Evolutionary conservation across 805 yeast species (phyloP).

Genomic region (Soucietia sequanensis): DNA sequence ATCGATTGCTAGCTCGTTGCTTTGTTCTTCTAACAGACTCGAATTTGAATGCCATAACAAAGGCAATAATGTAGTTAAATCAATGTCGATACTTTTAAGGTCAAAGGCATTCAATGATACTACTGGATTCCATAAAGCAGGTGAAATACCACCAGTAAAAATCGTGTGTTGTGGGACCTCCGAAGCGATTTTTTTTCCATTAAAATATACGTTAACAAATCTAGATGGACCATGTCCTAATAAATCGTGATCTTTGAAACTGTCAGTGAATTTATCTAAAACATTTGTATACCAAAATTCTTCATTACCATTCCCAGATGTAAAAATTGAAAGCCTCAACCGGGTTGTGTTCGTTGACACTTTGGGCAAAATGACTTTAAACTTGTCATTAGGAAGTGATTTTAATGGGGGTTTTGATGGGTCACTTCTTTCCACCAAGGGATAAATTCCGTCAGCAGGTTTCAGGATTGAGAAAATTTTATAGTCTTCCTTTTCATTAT

Average conservation of each 20-base stretch:
- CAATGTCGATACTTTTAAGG: slow-evolving; percentile 65
- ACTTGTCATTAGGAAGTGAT: slow-evolving; percentile 42
- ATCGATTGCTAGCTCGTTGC: slow-evolving; percentile 41
- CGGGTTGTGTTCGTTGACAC: slow-evolving; percentile 58
- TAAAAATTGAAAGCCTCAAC: slow-evolving; percentile 55
- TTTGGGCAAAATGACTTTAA: slow-evolving; percentile 41
- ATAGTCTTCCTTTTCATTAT: not conserved
- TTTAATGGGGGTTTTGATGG: slow-evolving; percentile 39
- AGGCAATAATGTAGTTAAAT: slow-evolving; percentile 69
- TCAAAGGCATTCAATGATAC: slow-evolving; percentile 77
- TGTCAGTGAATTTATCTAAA: slow-evolving; percentile 44
- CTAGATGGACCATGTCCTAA: slow-evolving; percentile 73
- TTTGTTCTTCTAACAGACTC: too few species aligned
- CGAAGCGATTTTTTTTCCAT: slow-evolving; percentile 58
- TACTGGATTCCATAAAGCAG: slow-evolving; percentile 77
- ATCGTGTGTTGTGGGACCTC: slow-evolving; percentile 71
- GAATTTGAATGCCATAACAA: slow-evolving; percentile 53
- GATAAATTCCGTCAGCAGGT: slow-evolving; percentile 39
- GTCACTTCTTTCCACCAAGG: slow-evolving; percentile 28
- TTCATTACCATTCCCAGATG: slow-evolving; percentile 76
- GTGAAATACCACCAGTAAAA: slow-evolving; percentile 80
- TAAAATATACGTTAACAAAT: slow-evolving; percentile 58
- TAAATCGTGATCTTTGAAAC: slow-evolving; percentile 44
- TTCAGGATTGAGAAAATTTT: slow-evolving; percentile 25
- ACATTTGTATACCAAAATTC: slow-evolving; percentile 80